Percentiles rank a stretch among this genome's conserved stretches.
phyloP scores from a whole-genome alignment of 176 grass and related monocot genomes.

The Cenchrus fungigraminus region DNA sequence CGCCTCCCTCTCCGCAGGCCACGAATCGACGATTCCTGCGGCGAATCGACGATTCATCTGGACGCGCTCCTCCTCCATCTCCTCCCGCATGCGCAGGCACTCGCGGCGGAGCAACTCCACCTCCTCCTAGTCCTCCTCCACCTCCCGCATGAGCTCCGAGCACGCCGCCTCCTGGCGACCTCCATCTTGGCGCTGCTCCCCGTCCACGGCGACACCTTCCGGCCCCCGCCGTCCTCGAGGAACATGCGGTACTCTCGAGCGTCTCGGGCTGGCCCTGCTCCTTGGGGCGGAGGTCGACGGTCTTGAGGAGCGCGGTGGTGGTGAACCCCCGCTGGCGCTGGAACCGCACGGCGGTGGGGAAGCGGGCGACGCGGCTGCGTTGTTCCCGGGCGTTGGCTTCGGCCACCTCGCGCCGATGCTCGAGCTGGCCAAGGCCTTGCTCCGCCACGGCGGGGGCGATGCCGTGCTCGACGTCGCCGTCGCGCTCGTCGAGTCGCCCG shows the following conservation, averaged over 20 bases:
- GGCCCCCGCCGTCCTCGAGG: constrained; percentile 67
- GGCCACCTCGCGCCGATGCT: constrained; percentile 53
- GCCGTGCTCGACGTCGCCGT: constrained; percentile 27
- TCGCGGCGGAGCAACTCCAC: constrained; percentile 54
- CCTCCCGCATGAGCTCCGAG: constrained; percentile 59
- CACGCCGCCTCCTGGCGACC: constrained; percentile 77
- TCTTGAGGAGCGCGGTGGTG: constrained; percentile 54
- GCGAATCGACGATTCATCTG: too few relatives aligned
- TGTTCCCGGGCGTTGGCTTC: constrained; percentile 36
- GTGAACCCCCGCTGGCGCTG: constrained; percentile 46
- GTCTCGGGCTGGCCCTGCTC: constrained; percentile 72
- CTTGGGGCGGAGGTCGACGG: constrained; percentile 62
- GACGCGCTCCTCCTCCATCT: constrained; percentile 59
- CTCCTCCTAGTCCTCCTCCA: constrained; percentile 62
- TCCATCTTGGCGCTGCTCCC: constrained; percentile 98
- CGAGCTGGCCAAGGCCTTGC: constrained; percentile 35
- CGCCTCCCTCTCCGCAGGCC: too few relatives aligned
- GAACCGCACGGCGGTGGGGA: constrained; percentile 50
- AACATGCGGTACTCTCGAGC: constrained; percentile 95
- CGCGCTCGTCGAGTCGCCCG: constrained; percentile 9
- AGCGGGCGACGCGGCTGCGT: neutral
- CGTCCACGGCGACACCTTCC: constrained; percentile 93
- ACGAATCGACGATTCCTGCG: too few relatives aligned
- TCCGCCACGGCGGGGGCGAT: neutral
- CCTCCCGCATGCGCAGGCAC: constrained; percentile 51